A percentile compares a stretch with the other conserved stretches of the same genome.
These are phyloP conservation scores for Rhodamnia rubescens DNA, from an alignment of 345 rosid genomes.

Conservation along the genomic window DNA sequence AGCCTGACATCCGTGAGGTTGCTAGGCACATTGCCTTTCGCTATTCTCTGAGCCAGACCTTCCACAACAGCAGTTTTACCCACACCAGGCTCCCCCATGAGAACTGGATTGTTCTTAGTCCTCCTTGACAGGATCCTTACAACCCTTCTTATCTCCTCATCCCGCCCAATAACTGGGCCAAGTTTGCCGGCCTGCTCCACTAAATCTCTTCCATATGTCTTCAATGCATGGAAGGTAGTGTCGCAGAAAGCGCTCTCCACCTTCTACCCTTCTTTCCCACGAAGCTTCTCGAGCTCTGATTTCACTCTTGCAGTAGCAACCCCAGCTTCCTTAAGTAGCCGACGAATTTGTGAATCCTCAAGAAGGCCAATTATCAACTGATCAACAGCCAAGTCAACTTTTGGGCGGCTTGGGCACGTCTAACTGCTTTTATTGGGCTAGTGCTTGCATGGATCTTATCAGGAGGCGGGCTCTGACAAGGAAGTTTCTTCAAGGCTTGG, in stretches of 20 bases:
- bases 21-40: conserved; percentile 74
- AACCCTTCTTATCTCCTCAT: conserved; percentile 79
- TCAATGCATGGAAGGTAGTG: conserved; percentile 58
- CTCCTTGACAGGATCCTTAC: conserved; percentile 72
- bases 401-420: conserved; percentile 33
- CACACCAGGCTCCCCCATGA: conserved; percentile 85
- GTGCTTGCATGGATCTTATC: conserved; percentile 65
- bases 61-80: conserved; percentile 89
- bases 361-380: conserved; percentile 63
- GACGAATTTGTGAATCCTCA: conserved; percentile 72
- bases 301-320: conserved; percentile 36
- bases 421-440: conserved; percentile 43
- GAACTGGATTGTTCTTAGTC: conserved; percentile 84
- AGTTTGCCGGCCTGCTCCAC: conserved; percentile 88
- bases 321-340: conserved; percentile 61
- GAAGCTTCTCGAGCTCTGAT: conserved; percentile 63
- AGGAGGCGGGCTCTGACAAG: conserved; percentile 65
- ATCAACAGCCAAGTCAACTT: conserved; percentile 19
- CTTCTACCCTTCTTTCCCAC: conserved; percentile 75
- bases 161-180: conserved; percentile 82
- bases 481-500: conserved; percentile 61
- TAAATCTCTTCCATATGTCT: conserved; percentile 81
- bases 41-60: conserved; percentile 84
- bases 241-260: conserved; percentile 84
- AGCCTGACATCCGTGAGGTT: conserved; percentile 78